Percentiles rank a stretch among this genome's conserved stretches.
phyloP scores from a whole-genome alignment of 768 basidiomycete species.

The Cystobasidium tubakii region DNA sequence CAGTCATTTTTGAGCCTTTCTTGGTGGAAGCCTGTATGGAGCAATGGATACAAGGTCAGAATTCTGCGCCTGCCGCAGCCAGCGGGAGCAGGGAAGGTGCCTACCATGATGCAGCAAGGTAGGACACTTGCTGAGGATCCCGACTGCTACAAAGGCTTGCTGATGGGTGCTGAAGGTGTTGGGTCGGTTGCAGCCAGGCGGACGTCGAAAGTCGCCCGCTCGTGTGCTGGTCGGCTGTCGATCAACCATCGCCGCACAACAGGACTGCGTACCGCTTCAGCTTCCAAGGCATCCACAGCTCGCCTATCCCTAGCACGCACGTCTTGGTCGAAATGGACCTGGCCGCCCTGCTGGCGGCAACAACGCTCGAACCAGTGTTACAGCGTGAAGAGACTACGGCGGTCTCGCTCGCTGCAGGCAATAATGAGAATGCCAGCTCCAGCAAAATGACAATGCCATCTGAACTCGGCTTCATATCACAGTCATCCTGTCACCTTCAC shows the following conservation, averaged over 20 bases:
- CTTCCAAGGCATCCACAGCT: no score
- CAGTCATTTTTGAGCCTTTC: conserved; percentile 95
- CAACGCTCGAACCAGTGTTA: not conserved
- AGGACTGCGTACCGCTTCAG: no score
- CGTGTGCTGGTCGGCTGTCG: no score
- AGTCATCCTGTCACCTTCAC: conserved; percentile 29
- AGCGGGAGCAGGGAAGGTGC: not conserved
- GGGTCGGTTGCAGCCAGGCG: no score
- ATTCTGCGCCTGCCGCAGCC: not conserved
- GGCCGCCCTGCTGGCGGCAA: not conserved
- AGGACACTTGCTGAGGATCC: no score
- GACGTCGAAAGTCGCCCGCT: no score
- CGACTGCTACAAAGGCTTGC: not conserved
- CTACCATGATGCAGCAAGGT: not conserved
- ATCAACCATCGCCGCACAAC: no score
- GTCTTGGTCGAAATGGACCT: not conserved
- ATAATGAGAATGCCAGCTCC: not conserved
- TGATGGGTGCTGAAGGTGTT: no score
- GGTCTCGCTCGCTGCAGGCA: not conserved
- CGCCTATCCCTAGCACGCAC: no score
- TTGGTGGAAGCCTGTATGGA: conserved; percentile 28
- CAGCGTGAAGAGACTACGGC: not conserved
- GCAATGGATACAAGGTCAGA: not conserved
- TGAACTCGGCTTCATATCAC: conserved; percentile 8
- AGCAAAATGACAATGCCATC: not conserved